phyloP scores from a whole-genome alignment of 2,329 filamentous ascomycete species.

The Helicocarpus griseus region DNA sequence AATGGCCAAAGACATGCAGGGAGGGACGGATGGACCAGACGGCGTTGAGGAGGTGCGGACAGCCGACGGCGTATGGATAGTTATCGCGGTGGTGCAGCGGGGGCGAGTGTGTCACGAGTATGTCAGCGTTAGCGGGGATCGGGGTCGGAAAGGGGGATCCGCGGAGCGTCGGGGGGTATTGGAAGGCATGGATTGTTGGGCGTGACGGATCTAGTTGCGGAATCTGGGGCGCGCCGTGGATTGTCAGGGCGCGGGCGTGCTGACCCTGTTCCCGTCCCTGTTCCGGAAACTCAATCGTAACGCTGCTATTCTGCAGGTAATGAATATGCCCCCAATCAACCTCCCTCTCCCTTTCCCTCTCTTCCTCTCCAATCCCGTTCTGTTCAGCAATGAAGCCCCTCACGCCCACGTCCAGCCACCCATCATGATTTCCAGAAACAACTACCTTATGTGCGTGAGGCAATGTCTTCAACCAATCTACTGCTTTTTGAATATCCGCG shows the following conservation, averaged over 20 bases:
- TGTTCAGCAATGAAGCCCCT: constrained; percentile 37
- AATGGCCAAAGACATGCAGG: constrained; percentile 77
- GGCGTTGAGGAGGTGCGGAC: constrained; percentile 59
- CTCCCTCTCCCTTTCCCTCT: constrained; percentile 3
- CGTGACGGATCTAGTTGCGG: constrained; percentile 53
- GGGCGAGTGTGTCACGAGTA: constrained; percentile 73
- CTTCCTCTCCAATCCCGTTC: not conserved
- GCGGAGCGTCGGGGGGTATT: constrained; percentile 49
- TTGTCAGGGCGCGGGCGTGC: too few species aligned
- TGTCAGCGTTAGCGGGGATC: constrained; percentile 62
- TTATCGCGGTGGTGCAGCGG: constrained; percentile 60
- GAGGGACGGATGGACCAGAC: constrained; percentile 63
- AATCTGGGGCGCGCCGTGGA: constrained; percentile 77
- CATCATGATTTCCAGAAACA: constrained; percentile 82
- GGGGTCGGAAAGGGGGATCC: constrained; percentile 62
- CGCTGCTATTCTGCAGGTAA: constrained; percentile 63
- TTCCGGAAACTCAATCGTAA: constrained; percentile 56
- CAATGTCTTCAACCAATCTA: constrained; percentile 69
- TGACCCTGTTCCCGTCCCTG: too few species aligned
- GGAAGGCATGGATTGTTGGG: constrained; percentile 64
- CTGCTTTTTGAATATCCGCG: constrained; percentile 65
- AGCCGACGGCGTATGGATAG: constrained; percentile 53
- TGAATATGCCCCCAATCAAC: constrained; percentile 59
- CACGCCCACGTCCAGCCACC: constrained; percentile 61
- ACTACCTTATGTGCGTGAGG: constrained; percentile 74